Conservation (phyloP, 495 filamentous ascomycete species). For the Paragyromitra xinjiangensis region DNA sequence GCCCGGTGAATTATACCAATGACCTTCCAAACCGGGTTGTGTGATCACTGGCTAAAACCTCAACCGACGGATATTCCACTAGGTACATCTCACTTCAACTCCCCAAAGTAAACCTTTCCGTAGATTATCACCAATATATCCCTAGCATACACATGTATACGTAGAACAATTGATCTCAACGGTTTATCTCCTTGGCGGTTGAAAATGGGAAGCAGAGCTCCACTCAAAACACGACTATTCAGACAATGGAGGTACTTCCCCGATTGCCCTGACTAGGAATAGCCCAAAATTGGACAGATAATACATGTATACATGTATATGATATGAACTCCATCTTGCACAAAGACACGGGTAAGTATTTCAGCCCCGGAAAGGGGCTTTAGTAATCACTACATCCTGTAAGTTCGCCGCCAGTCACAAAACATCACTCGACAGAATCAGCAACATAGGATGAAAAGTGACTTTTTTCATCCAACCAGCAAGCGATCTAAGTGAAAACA, state of each 20-base stretch:
- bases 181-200: not conserved
- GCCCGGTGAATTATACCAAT: not conserved
- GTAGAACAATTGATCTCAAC: not conserved
- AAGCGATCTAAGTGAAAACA: not conserved
- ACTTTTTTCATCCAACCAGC: not conserved
- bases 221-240: not conserved
- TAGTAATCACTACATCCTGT: not conserved
- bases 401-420: not conserved
- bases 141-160: not conserved
- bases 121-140: not conserved
- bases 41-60: not conserved
- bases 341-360: not conserved
- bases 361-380: not conserved
- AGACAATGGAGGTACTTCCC: not conserved
- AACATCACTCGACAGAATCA: not conserved
- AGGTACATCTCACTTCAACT: not conserved
- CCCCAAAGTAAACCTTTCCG: not conserved
- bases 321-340: not conserved
- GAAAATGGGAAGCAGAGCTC: not conserved
- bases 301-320: too few species aligned
- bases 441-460: not conserved
- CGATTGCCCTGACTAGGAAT: not conserved
- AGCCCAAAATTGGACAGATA: not conserved
- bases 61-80: not conserved
- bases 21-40: conserved; percentile 9